phyloP scores from a whole-genome alignment of 768 basidiomycete genomes.

The Trametes cingulata region DNA sequence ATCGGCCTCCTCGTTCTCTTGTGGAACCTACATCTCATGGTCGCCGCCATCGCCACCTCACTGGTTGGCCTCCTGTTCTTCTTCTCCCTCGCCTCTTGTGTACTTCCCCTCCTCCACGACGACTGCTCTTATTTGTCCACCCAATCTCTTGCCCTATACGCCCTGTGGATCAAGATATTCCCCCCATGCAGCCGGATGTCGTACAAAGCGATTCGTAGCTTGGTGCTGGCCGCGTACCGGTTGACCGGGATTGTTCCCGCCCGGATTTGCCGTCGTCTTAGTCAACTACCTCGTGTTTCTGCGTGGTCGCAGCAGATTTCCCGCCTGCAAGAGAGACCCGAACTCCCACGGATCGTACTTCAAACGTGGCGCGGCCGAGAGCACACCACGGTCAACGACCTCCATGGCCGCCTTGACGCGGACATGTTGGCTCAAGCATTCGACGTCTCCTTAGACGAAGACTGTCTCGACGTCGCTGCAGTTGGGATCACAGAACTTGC shows the following conservation, averaged over 20 bases:
- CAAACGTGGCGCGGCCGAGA: no score
- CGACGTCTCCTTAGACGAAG: neutral
- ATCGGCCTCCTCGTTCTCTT: conserved; percentile 20
- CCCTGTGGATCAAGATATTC: neutral
- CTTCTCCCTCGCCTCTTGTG: neutral
- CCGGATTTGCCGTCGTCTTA: no score
- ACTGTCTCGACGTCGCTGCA: neutral
- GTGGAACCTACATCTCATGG: conserved; percentile 6
- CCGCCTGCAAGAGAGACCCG: no score
- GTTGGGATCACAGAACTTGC: neutral
- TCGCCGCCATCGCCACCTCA: conserved; percentile 5
- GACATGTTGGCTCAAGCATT: neutral
- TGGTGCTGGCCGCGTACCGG: no score
- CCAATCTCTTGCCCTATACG: neutral
- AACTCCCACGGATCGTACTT: no score
- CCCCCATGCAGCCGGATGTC: neutral
- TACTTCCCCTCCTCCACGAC: neutral
- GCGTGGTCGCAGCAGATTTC: no score
- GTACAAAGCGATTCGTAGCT: no score
- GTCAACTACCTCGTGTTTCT: no score
- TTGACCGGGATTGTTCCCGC: no score
- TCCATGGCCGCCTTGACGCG: no score
- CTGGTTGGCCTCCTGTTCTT: neutral
- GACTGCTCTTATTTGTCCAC: conserved; percentile 2
- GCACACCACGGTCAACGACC: no score